phyloP scores from a whole-genome alignment of 176 grass and related monocot species.

The Rhynchospora tenuis region DNA sequence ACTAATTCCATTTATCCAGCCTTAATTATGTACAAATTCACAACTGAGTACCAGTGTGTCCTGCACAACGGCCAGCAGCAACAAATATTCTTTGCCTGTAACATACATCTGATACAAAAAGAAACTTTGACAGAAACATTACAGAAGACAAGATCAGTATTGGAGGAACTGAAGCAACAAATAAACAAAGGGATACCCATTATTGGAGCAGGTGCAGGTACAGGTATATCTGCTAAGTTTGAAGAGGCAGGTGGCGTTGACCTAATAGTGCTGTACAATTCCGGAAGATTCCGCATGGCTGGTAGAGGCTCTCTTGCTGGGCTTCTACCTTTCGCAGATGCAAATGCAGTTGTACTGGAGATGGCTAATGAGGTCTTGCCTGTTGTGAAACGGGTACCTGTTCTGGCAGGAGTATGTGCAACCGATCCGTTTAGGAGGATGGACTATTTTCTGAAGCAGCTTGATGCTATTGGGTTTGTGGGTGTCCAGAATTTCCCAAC shows the following conservation, averaged over 20 bases:
- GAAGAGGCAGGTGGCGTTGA: conserved; percentile 97
- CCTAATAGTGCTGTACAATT: conserved; percentile 92
- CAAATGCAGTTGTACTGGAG: conserved; percentile 87
- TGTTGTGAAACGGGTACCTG: conserved; percentile 74
- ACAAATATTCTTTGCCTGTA: too few relatives aligned
- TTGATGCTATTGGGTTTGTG: conserved; percentile 73
- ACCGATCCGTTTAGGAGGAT: conserved; percentile 92
- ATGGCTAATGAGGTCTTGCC: conserved; percentile 96
- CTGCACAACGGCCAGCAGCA: too few relatives aligned
- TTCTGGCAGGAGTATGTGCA: conserved; percentile 96
- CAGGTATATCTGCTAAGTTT: conserved; percentile 94
- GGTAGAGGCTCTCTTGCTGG: conserved; percentile 89
- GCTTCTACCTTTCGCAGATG: conserved; percentile 81
- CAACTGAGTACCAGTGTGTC: too few relatives aligned
- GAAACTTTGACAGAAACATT: conserved; percentile 53
- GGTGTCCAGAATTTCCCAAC: conserved; percentile 97
- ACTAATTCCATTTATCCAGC: too few relatives aligned
- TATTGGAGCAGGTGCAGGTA: conserved; percentile 83
- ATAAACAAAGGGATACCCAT: conserved; percentile 72
- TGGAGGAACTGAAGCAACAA: conserved; percentile 59
- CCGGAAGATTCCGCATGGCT: conserved; percentile 86
- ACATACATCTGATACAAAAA: not conserved
- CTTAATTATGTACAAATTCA: too few relatives aligned
- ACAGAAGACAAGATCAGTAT: conserved; percentile 51
- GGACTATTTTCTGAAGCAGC: conserved; percentile 73